Base-by-base conservation (phyloP, 75 land plant genomes). In the Selaginella tamariscina region DNA sequence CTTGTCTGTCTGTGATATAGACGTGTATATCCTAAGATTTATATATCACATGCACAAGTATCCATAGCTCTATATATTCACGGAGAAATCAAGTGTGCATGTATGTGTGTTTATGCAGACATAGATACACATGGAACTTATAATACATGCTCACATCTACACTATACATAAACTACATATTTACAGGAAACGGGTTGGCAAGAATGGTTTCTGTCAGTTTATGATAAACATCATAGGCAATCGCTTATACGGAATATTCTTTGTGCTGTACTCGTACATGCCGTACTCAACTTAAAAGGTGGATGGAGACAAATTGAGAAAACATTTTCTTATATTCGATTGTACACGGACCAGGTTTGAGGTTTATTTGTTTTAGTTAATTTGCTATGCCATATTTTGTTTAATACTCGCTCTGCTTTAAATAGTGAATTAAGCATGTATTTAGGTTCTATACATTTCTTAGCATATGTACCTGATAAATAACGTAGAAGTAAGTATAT, bases 291-390 rank as follows among this genome's bases (percentile, higher is more conserved):
- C 33, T 75, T 86, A 27, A 91, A 83, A 73, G 92, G 92, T 39
- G 99, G 99, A 24, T 95, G 93, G 92, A 83, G 76, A 27, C 88
- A 86, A 1, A 62, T 95, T 20, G 99, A 95, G 63, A 82, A 83
- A 27, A 91, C 97, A 15, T 70, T 81, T 21, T 84, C 81, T 70
- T 84, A 85, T 64, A 28, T 91, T 31, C 82, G 78, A 1, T 26
- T 79, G 66, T 72, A 84, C 57, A 67, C 55, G 56, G 79, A 86
- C 66, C 73, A 84, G 84, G 99, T 91, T 65, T 64, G 78, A n/a
- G n/a, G n/a, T n/a, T n/a, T n/a, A n/a, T n/a, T 39, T 39, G 49
- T 39, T 39, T 15, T 39, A 5, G 15, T 39, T 5, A 39, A 39
- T 5, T 39, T 15, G 49, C 49, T 5, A 5, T 39, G 49, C 49